A percentile compares a stretch with the other conserved stretches of the same genome.
Evolutionary conservation across 78 protist species (phyloP).

Genomic region (Dictyostelium brefeldianum): DNA sequence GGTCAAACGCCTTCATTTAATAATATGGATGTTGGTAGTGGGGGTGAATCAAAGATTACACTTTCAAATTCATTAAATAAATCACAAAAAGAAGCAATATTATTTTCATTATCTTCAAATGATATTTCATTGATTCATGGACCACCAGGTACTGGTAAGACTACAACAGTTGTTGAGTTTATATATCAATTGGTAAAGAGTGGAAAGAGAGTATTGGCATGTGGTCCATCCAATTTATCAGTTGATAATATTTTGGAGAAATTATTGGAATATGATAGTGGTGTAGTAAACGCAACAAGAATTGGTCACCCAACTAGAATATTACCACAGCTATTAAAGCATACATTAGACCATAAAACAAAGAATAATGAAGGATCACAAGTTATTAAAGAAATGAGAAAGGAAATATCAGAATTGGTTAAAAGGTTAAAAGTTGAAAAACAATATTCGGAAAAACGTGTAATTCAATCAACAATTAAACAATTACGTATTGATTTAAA

Average conservation of each 20-base stretch:
- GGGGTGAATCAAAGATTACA: background rate
- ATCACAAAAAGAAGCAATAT: conserved; percentile 79
- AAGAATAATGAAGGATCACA: conserved; percentile 46
- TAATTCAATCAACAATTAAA: background rate
- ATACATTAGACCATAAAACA: conserved; percentile 85
- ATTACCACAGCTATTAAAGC: conserved; percentile 50
- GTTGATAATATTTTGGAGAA: conserved; percentile 84
- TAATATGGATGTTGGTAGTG: background rate
- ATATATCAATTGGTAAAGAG: conserved; percentile 73
- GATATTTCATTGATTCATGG: conserved; percentile 93
- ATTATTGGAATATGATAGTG: conserved; percentile 1
- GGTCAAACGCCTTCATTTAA: conserved; percentile 1
- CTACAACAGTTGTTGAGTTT: conserved; percentile 90
- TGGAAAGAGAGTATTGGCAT: conserved; percentile 86
- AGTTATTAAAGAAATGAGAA: conserved; percentile 21
- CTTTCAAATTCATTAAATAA: conserved; percentile 32
- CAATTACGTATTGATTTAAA: conserved; percentile 39
- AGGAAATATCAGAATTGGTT: conserved; percentile 13
- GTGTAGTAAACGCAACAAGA: conserved; percentile 52
- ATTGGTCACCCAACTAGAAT: conserved; percentile 95
- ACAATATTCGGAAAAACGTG: background rate
- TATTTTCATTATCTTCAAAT: conserved; percentile 61
- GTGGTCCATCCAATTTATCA: conserved; percentile 92
- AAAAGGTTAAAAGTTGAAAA: background rate
- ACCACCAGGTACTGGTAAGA: conserved; percentile 95